Evolutionary conservation across 805 yeast species (phyloP), one percentile per base, ranked within the genome.

Genomic region (Nakazawaea populi): DNA sequence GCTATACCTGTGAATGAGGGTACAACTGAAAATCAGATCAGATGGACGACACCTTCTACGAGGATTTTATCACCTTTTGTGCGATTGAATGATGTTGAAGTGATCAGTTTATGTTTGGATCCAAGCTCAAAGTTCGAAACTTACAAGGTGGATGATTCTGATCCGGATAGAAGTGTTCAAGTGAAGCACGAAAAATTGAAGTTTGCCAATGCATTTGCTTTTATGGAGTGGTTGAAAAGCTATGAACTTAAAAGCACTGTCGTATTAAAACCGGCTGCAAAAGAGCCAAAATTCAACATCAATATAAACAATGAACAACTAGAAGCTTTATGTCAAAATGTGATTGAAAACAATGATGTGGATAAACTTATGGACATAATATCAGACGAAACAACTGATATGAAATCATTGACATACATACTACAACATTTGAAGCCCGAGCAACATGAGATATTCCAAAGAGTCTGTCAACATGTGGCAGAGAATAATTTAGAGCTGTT

Each of bases 401-500:
- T 4, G n/a, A 24, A 24, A 24, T 9, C 31, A 24, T 24, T 32
- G 30, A 43, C 8, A 8, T 32, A 29, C 10, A 11, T 43, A 43
- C 18, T 43, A 34, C 46, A 43, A 34, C 28, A 43, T 34, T 43
- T 43, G 29, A 14, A 31, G 24, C n/a, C 27, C 14, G 30, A 43
- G 6, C 46, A 43, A 28, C 46, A 43, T 43, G 46, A 43, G 6
- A 31, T 43, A 28, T 44, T 36, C 42, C 47, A 44, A 37, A 12
- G 10, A n/a, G n/a, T 36, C 12, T 36, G 42, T 27, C 2, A 14
- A 34, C 31, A 18, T 44, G 6, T 30, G 24, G 9, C 11, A 44
- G 40, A 37, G 40, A 37, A 37, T n/a, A 37, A 37, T 10, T 10
- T 37, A 7, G 40, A 37, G 10, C 40, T 12, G 11, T 37, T 37